A percentile compares a stretch with the other conserved stretches of the same genome.
These are phyloP conservation scores for Penicillium maclennaniae DNA, from an alignment of 495 filamentous ascomycete species.

Conservation along the genomic window DNA sequence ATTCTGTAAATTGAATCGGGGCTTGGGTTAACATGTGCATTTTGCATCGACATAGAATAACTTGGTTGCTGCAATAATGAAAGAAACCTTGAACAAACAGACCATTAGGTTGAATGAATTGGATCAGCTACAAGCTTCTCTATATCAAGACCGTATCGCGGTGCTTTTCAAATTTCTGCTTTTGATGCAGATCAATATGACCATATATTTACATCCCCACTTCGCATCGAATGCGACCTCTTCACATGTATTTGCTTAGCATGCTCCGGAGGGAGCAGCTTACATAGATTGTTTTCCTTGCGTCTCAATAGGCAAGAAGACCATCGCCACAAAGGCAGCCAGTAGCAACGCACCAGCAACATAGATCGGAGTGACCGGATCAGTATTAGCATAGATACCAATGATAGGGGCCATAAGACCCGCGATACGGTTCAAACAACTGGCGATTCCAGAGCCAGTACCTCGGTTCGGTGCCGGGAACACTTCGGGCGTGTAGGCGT, in stretches of 20 bases:
- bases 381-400: conserved; percentile 37
- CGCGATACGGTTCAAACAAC: conserved; percentile 47
- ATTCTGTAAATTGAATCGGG: too few species aligned
- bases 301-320: conserved; percentile 45
- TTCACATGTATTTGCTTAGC: background rate
- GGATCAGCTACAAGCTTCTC: background rate
- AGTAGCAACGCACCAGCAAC: conserved; percentile 41
- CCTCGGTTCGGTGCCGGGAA: conserved; percentile 54
- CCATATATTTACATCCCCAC: background rate
- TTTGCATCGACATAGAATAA: too few species aligned
- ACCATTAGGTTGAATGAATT: too few species aligned
- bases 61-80: too few species aligned
- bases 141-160: background rate
- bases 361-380: conserved; percentile 43
- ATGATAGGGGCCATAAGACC: conserved; percentile 52
- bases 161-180: background rate
- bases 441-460: conserved; percentile 52
- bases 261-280: background rate
- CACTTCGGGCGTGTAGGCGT: conserved; percentile 54
- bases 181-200: background rate
- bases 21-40: too few species aligned
- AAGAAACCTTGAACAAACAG: too few species aligned
- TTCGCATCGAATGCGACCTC: background rate
- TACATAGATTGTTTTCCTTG: conserved; percentile 39
- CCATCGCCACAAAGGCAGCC: conserved; percentile 43